Evolutionary conservation across 2,329 filamentous ascomycete species (phyloP).

Genomic region (Penicillium crustosum): DNA sequence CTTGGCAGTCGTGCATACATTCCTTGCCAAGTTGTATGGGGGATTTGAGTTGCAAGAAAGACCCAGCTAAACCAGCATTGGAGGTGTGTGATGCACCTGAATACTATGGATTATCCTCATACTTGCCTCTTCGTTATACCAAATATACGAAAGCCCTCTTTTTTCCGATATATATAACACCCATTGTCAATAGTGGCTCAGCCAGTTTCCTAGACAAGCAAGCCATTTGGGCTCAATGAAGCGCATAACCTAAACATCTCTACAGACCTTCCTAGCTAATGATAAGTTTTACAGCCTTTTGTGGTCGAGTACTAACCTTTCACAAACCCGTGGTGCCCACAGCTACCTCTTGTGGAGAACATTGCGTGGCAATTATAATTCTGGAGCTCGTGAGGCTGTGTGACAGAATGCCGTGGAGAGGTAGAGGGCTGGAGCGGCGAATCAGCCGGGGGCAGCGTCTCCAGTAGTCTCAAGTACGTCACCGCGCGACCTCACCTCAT

Average conservation of each 20-base stretch:
- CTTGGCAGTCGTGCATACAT: not conserved
- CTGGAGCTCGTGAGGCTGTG: conserved; percentile 3
- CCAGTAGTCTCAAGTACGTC: conserved; percentile 34
- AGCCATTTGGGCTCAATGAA: not conserved
- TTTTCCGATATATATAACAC: not conserved
- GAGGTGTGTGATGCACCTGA: not conserved
- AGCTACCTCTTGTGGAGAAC: not conserved
- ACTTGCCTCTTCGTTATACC: not conserved
- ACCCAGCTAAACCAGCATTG: not conserved
- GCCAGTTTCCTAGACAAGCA: not conserved
- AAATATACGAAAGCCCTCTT: not conserved
- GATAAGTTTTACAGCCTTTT: not conserved
- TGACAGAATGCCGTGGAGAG: conserved; percentile 5
- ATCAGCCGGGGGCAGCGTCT: conserved; percentile 28
- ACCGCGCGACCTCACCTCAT: conserved; percentile 35
- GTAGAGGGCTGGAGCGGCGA: conserved; percentile 15
- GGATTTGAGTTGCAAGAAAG: not conserved
- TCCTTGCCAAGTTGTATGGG: not conserved
- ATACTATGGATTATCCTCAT: not conserved
- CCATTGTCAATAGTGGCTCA: not conserved
- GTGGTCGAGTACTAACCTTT: not conserved
- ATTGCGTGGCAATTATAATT: not conserved
- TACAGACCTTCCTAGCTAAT: not conserved
- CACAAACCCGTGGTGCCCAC: not conserved
- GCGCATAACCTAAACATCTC: not conserved